Evolutionary conservation across 345 rosid genomes (phyloP), one percentile per base, ranked within the genome.

Genomic region (Eucalyptus tenuipes): DNA sequence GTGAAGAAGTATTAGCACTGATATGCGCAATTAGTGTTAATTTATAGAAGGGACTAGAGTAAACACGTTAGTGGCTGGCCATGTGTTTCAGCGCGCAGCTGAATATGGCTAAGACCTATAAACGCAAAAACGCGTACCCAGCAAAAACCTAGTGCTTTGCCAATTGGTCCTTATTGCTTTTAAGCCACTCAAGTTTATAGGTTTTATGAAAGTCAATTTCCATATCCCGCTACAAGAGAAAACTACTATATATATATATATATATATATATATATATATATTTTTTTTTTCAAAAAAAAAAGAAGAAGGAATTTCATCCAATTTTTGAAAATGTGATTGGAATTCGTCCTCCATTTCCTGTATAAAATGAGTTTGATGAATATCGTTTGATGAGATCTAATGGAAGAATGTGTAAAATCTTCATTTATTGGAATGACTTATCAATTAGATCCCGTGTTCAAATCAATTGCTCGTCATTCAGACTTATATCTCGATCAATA

Each of bases 381-480:
- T 13, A 61, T 61, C 3, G 0, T 61, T 29, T 55, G 61, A 55
- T 24, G 61, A 55, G 61, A 24, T 55, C 61, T 0, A 55, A 55
- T 55, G 29, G 0, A 55, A 55, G 6, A 24, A 55, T 24, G 61
- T 25, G 61, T 55, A 24, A 0, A 55, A 55, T 55, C 61, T 55
- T 55, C 61, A 55, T 55, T 55, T 25, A 55, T 6, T 2, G 1
- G 61, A 55, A 55, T 52, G 61, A 25, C 3, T 24, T 2, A 55
- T 55, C 29, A 55, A 55, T 55, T 10, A 55, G 61, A 55, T 55
- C 7, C 6, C 0, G 6, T 24, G 52, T 59, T 25, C 66, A 59
- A 59, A 27, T 57, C 0, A 24, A 0, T 57, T 5, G 64, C 64
- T 57, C 0, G 13, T 10, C 64, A 52, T 2, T 55, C 29, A 10